Evolutionary conservation across 2,329 filamentous ascomycete species (phyloP), one percentile per base, ranked within the genome.

Genomic region (Chaetomium strumarium): DNA sequence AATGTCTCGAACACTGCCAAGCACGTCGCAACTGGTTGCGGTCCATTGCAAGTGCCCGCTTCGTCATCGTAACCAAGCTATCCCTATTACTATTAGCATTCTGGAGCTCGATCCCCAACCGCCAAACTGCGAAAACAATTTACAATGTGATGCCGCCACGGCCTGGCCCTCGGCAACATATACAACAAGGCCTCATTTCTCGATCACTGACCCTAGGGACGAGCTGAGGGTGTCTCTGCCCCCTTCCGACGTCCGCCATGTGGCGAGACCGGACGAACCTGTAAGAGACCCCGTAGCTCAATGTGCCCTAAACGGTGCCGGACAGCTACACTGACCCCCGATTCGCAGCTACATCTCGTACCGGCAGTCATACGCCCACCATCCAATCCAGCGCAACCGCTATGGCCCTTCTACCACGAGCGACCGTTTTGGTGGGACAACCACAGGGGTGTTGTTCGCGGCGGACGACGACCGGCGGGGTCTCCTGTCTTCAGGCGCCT

Each of bases 241-340:
- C 56, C 59, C 58, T 62, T 62, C 57, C 57, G 67, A 73, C 74
- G 76, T 79, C 78, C 83, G 85, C 80, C 75, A 95, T 96, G 90
- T 99, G 91, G 91, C 90, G 93, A 77, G 93, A 99, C 80, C 87
- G 93, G 74, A 99, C 93, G 63, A 99, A 97, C 70, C 87, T 99
- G 90, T 96, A 83, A 64, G 81, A 37, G 5, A 14, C 13, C 34
- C 7, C n/a, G 3, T 37, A n/a, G 13, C 14, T n/a, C 13, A 4
- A 37, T n/a, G 12, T 16, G n/a, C 14, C 34, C 13, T 8, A 13
- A 16, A 37, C 13, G 12, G 10, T 14, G 10, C 9, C 13, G 17
- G 8, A 12, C 37, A 37, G 3, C 17, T 16, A 16, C 33, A 33
- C 41, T 52, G 30, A 48, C 46, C 31, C 11, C 6, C 1, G 6